Conservation (phyloP, 2,329 filamentous ascomycete genomes). For the Alternaria solani region DNA sequence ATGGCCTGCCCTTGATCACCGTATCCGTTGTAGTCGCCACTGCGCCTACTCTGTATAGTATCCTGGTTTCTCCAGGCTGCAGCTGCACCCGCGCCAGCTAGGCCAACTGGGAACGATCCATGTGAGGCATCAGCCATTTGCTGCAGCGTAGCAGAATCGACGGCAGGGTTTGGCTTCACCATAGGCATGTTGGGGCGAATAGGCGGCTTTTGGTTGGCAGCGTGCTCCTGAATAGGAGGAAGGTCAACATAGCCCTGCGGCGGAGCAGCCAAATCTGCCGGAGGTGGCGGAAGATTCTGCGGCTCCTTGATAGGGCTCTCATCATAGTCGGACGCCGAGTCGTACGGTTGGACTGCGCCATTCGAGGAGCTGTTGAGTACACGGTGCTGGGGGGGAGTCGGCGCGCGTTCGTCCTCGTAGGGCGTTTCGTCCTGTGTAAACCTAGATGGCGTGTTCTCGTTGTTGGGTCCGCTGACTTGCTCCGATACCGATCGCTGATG, state of each 20-base stretch:
- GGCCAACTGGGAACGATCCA: slow-evolving; percentile 51
- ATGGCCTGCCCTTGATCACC: slow-evolving; percentile 31
- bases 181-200: slow-evolving; percentile 77
- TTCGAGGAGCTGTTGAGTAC: slow-evolving; percentile 24
- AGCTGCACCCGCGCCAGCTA: slow-evolving; percentile 51
- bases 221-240: slow-evolving; percentile 82
- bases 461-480: slow-evolving; percentile 53
- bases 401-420: slow-evolving; percentile 47
- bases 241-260: slow-evolving; percentile 77
- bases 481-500: slow-evolving; percentile 62
- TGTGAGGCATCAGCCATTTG: slow-evolving; percentile 78
- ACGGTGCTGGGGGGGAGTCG: slow-evolving; percentile 54
- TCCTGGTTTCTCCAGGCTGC: slow-evolving; percentile 52
- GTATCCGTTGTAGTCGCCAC: slow-evolving; percentile 40
- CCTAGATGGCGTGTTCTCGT: slow-evolving; percentile 51
- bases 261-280: slow-evolving; percentile 47
- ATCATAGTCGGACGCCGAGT: slow-evolving; percentile 41
- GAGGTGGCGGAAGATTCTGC: slow-evolving; percentile 42
- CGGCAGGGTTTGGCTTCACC: slow-evolving; percentile 80
- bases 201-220: slow-evolving; percentile 72
- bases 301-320: slow-evolving; percentile 41
- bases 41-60: slow-evolving; percentile 40
- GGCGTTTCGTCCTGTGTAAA: slow-evolving; percentile 48
- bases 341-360: slow-evolving; percentile 33
- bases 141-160: slow-evolving; percentile 81